A percentile compares a stretch with the other conserved stretches of the same genome.
Evolutionary conservation across 2,329 filamentous ascomycete species (phyloP).

Genomic region (Elsinoe perseae): DNA sequence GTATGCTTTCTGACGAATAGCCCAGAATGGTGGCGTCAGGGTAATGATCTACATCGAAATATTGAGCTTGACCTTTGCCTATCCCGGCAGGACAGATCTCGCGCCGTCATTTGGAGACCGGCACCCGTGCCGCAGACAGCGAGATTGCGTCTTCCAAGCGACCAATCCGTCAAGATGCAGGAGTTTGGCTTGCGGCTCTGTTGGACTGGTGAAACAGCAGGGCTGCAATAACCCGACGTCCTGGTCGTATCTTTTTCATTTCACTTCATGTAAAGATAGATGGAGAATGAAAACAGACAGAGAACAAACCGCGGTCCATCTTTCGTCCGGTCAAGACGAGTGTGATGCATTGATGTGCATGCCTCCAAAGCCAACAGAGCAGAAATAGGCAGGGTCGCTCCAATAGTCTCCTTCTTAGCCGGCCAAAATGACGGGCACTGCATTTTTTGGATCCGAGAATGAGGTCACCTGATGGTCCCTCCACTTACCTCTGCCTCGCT

Average conservation of each 20-base stretch:
- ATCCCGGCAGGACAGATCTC: background rate
- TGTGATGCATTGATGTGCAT: conserved; percentile 4
- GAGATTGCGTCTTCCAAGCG: conserved; percentile 10
- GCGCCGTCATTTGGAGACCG: conserved; percentile 1
- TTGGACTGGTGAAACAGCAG: conserved; percentile 3
- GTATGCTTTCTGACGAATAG: background rate
- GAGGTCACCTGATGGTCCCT: background rate
- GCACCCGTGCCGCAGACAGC: background rate
- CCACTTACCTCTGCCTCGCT: background rate
- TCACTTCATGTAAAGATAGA: background rate
- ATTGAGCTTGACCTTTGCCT: conserved; percentile 10
- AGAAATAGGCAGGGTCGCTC: conserved; percentile 2
- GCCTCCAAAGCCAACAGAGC: background rate
- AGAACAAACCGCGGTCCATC: conserved; percentile 1
- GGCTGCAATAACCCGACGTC: background rate
- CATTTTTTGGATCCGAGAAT: background rate
- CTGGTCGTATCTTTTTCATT: conserved; percentile 1
- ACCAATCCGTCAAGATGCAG: background rate
- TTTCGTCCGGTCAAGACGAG: background rate
- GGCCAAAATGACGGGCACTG: background rate
- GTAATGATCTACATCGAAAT: conserved; percentile 8
- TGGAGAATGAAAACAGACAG: background rate
- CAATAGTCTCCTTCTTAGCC: conserved; percentile 6
- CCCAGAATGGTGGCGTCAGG: conserved; percentile 13
- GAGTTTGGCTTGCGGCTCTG: conserved; percentile 11